Evolutionary conservation across 1,284 basidiomycete species (phyloP).

Genomic region (Mycena sp.): DNA sequence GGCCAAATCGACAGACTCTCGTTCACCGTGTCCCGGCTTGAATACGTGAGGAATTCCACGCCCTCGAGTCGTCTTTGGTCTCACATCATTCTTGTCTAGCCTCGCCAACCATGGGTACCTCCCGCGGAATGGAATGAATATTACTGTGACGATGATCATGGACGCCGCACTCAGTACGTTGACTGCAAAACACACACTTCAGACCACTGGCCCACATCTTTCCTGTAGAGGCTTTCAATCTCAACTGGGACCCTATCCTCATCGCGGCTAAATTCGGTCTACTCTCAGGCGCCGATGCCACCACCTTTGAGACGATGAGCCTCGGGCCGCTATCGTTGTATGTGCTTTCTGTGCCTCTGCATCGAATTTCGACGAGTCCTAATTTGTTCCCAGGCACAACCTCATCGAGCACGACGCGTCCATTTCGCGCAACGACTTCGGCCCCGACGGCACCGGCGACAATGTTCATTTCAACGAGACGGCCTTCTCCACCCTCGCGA

Average conservation of each 20-base stretch:
- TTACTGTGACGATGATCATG: constrained; percentile 11
- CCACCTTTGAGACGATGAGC: not conserved
- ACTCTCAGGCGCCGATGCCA: not conserved
- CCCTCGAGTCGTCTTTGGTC: not conserved
- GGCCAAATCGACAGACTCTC: constrained; percentile 14
- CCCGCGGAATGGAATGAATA: constrained; percentile 4
- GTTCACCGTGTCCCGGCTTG: constrained; percentile 32
- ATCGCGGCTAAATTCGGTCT: constrained; percentile 20
- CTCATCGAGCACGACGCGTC: constrained; percentile 21
- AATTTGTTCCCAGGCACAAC: constrained; percentile 13
- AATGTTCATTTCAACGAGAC: constrained; percentile 27
- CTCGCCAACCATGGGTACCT: constrained; percentile 20
- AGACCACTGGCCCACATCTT: not conserved
- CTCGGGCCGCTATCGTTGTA: constrained; percentile 22
- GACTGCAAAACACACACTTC: not conserved
- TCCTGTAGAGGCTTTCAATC: constrained; percentile 16
- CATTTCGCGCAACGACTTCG: constrained; percentile 8
- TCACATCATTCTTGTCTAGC: constrained; percentile 2
- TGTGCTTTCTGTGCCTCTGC: constrained; percentile 19
- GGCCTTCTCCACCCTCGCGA: constrained; percentile 9
- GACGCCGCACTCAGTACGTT: constrained; percentile 4
- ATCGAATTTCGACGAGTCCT: not conserved
- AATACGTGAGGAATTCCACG: constrained; percentile 21
- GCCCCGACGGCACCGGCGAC: constrained; percentile 26
- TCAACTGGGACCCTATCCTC: constrained; percentile 5